Percentiles rank a stretch among this genome's conserved stretches.
These are phyloP conservation scores for Fusarium subtropicale DNA, from an alignment of 2,329 filamentous ascomycete species.

Conservation along the genomic window DNA sequence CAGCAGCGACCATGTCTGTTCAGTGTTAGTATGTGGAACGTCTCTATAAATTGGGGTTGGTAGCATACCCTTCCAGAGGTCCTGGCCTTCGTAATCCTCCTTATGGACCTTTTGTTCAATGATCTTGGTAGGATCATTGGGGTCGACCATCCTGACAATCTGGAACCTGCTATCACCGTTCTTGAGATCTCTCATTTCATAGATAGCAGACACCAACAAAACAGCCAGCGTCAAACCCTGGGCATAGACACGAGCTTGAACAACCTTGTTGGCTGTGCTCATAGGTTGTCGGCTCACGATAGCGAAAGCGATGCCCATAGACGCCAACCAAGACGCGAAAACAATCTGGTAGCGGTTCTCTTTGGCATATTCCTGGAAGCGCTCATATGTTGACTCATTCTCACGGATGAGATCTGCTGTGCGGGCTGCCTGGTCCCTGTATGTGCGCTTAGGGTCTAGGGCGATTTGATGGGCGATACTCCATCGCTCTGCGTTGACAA, in stretches of 20 bases:
- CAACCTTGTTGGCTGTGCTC: conserved; percentile 83
- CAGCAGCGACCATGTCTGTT: conserved; percentile 84
- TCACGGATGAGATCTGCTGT: conserved; percentile 65
- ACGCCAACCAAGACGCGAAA: conserved; percentile 84
- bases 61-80: conserved; percentile 85
- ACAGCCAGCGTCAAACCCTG: conserved; percentile 89
- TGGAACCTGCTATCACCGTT: conserved; percentile 83
- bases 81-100: conserved; percentile 87
- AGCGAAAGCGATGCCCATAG: conserved; percentile 79
- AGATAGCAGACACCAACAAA: conserved; percentile 81
- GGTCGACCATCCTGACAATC: conserved; percentile 82
- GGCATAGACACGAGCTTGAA: conserved; percentile 94
- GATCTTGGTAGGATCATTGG: conserved; percentile 84
- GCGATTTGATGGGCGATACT: conserved; percentile 72
- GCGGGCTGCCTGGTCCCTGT: conserved; percentile 72
- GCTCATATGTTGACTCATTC: conserved; percentile 68
- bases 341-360: conserved; percentile 90
- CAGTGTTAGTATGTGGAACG: conserved; percentile 8
- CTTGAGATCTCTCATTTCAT: conserved; percentile 83
- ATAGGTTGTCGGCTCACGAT: conserved; percentile 83
- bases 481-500: conserved; percentile 84
- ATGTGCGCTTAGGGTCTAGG: conserved; percentile 74
- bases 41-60: neutral
- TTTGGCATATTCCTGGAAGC: conserved; percentile 77
- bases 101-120: conserved; percentile 90